Evolutionary conservation across 2,329 filamentous ascomycete genomes (phyloP), one percentile per base, ranked within the genome.

Genomic region (Cercospora sp.): DNA sequence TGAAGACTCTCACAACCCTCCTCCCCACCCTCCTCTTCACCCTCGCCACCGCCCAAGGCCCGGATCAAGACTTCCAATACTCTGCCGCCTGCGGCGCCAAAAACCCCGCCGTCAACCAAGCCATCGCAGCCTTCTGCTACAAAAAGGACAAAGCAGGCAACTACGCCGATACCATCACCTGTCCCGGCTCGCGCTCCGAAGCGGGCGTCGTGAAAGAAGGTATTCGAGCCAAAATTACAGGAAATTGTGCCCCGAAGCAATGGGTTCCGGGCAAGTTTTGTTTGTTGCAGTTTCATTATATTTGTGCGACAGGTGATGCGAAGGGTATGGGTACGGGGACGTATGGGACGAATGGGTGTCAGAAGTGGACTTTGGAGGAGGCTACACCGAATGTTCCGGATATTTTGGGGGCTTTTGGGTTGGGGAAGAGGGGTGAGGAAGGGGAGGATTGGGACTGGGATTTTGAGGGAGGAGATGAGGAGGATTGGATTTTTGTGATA

Each of bases 181-280:
- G 74, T 32, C 72, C 72, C 2, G 65, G 62, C 1, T 45, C 61
- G 0, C 73, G 67, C 62, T 65, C 72, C 8, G 10, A 34, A 32
- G 30, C 59, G 10, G 74, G 74, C n/a, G 34, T 68, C 9, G 57
- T 58, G 1, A 63, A 62, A 30, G 59, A 68, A 16, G 71, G 71
- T 12, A 43, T 57, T 5, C 49, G 63, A 21, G 69, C 68, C 30
- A 67, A 63, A 30, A 71, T 76, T 45, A 64, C 55, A 2, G 72
- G 70, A 16, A 61, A 64, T 10, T 76, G 74, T 62, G 24, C 9
- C 16, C 70, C 74, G 26, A 40, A 64, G 37, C 68, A 72, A 53
- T 76, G 71, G 70, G 63, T 76, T 3, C 73, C 74, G 7, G 34
- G 58, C 32, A 66, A 72, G 59, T 75, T 69, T 63, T 76, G 74